Evolutionary conservation across 2,329 filamentous ascomycete genomes (phyloP).

Genomic region (Verticillium longisporum): DNA sequence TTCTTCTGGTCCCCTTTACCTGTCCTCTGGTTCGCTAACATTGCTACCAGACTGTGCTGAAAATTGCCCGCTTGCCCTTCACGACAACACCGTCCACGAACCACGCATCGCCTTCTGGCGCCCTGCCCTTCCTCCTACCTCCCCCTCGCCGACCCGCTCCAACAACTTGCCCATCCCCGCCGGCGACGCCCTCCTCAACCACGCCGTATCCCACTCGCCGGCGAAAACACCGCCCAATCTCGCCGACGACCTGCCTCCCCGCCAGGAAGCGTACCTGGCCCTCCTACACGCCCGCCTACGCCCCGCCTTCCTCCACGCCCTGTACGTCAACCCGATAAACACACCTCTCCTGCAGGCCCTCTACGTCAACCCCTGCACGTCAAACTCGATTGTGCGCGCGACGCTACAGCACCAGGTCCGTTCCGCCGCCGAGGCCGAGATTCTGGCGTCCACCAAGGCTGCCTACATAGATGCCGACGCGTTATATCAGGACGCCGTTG

Average conservation of each 20-base stretch:
- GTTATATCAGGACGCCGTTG: constrained; percentile 35
- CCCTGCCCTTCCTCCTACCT: constrained; percentile 81
- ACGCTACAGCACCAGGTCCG: constrained; percentile 61
- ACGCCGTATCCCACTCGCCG: constrained; percentile 47
- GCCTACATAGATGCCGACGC: constrained; percentile 21
- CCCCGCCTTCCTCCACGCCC: constrained; percentile 78
- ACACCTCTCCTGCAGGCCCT: constrained; percentile 60
- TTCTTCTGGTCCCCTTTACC: not conserved
- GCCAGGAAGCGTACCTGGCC: constrained; percentile 69
- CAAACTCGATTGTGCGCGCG: constrained; percentile 54
- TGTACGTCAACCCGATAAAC: constrained; percentile 70
- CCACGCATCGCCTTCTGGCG: constrained; percentile 83
- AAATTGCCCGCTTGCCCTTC: constrained; percentile 65
- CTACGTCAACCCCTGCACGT: constrained; percentile 61
- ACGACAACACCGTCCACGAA: constrained; percentile 70
- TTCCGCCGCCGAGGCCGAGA: constrained; percentile 65
- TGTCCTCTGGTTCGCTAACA: constrained; percentile 1
- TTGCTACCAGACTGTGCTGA: constrained; percentile 65
- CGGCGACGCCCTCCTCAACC: constrained; percentile 58
- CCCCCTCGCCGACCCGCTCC: constrained; percentile 18
- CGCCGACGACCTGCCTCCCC: constrained; percentile 43
- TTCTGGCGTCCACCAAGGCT: constrained; percentile 54
- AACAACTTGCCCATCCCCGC: constrained; percentile 43
- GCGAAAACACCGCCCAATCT: constrained; percentile 19
- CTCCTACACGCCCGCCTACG: constrained; percentile 73